Base-by-base conservation (phyloP, 352 stramenopile genomes). In the Phytophthora tubulina region DNA sequence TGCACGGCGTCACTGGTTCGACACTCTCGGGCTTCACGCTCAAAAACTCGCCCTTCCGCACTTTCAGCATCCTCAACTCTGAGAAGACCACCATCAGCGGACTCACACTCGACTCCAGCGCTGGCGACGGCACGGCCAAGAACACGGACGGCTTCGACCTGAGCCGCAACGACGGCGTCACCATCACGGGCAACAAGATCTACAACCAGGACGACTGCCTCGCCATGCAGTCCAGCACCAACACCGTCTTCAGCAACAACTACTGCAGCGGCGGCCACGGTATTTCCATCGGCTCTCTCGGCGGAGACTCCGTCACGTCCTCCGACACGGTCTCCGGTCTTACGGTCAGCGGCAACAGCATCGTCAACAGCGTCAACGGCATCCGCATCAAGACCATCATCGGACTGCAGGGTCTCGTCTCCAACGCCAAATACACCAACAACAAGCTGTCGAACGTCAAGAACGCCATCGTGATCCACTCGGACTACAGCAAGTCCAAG, bases 241-340 rank as follows among this genome's bases (percentile, higher is more conserved):
- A 70, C 62, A 70, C 62, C 11, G 4, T 70, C 52, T 70, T 70
- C 62, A 63, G 32, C 15, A 50, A 70, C 52, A 70, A 70, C 33
- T 31, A 41, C 6, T 66, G 63, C 63, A 27, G 54, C 6, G 63
- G 63, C 3, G 39, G 56, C 6, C 63, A 66, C 51, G 70, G 74
- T 44, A 41, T 81, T 21, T 81, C 74, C 0, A 77, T 82, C 36
- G 75, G 75, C 13, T 81, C 75, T 6, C 48, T 82, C 5, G 75
- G 71, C 41, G 71, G 75, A 9, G 45, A 54, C n/a, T n/a, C 48
- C 3, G 32, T 77, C 0, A 51, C 70, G 9, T 39, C 58, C n/a
- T 69, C 63, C 0, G 33, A 51, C 8, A 80, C 73, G 3, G 73
- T 80, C 6, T 44, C 56, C 14, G 63, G 63, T 3, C 64, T 82